Conservation (phyloP, 2,329 filamentous ascomycete genomes). For the Hypomyces perniciosus region DNA sequence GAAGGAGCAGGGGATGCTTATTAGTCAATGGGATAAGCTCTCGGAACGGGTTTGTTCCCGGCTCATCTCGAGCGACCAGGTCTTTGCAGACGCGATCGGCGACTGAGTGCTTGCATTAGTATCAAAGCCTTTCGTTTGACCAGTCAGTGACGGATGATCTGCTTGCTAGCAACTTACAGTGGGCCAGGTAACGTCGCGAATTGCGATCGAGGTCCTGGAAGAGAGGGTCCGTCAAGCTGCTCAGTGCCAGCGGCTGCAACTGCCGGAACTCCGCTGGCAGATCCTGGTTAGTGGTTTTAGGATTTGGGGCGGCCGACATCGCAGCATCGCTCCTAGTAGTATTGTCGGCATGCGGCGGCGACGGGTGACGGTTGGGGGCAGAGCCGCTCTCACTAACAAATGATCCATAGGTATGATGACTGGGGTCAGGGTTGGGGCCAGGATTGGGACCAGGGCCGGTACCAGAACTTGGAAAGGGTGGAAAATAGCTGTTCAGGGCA, state of each 20-base stretch:
- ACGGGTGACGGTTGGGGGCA: slow-evolving; percentile 7
- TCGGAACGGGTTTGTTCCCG: slow-evolving; percentile 42
- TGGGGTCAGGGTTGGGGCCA: neutral
- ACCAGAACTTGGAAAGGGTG: slow-evolving; percentile 3
- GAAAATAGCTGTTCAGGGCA: slow-evolving; percentile 9
- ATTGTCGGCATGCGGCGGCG: slow-evolving; percentile 6
- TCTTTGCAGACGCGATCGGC: slow-evolving; percentile 47
- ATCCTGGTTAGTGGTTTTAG: slow-evolving; percentile 5
- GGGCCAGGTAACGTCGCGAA: slow-evolving; percentile 42
- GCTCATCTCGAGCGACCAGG: slow-evolving; percentile 43
- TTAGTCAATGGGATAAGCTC: slow-evolving; percentile 43
- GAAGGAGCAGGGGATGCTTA: slow-evolving; percentile 39
- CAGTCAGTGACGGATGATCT: slow-evolving; percentile 9
- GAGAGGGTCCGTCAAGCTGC: slow-evolving; percentile 46
- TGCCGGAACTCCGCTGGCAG: neutral
- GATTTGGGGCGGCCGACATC: slow-evolving; percentile 9
- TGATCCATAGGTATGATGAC: neutral
- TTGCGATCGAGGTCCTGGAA: slow-evolving; percentile 46
- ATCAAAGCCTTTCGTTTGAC: neutral
- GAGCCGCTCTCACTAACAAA: slow-evolving; percentile 2
- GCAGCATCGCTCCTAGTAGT: neutral
- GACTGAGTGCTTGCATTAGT: slow-evolving; percentile 26
- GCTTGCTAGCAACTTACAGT: slow-evolving; percentile 37
- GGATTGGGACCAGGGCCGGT: neutral
- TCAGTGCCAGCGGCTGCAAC: slow-evolving; percentile 9